These are phyloP conservation scores for Gilbertella persicaria DNA, from an alignment of 371 early-diverging fungal species.

Conservation along the genomic window DNA sequence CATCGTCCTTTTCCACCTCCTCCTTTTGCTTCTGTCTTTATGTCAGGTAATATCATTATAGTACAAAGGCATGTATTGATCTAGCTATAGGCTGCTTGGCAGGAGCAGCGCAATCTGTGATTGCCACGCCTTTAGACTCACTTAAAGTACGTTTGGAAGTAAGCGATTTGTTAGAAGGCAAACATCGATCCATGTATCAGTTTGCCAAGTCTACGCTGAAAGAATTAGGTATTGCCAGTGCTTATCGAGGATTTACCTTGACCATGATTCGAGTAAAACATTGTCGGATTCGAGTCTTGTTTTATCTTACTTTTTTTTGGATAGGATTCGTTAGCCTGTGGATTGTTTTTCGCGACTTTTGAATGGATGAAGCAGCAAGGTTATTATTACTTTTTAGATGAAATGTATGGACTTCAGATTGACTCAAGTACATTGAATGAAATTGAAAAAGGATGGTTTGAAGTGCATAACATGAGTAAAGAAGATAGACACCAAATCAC, in stretches of 20 bases:
- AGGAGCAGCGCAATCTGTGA: slow-evolving; percentile 73
- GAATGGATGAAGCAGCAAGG: slow-evolving; percentile 76
- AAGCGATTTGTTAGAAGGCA: slow-evolving; percentile 72
- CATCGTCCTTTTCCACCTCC: slow-evolving; percentile 63
- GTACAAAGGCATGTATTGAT: not conserved
- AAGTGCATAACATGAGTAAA: slow-evolving; percentile 21
- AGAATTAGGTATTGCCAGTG: slow-evolving; percentile 62
- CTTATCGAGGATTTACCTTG: slow-evolving; percentile 72
- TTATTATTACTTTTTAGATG: slow-evolving; percentile 61
- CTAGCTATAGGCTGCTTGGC: slow-evolving; percentile 58
- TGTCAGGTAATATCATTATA: slow-evolving; percentile 38
- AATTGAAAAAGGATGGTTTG: slow-evolving; percentile 32
- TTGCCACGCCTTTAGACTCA: slow-evolving; percentile 78
- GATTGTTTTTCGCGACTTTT: slow-evolving; percentile 78
- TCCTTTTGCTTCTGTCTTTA: slow-evolving; percentile 58
- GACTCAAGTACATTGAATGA: slow-evolving; percentile 38
- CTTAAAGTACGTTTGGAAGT: slow-evolving; percentile 77
- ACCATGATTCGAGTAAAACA: slow-evolving; percentile 61
- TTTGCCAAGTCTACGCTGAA: slow-evolving; percentile 68
- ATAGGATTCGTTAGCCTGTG: slow-evolving; percentile 74
- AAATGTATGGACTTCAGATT: slow-evolving; percentile 56
- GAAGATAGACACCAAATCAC: slow-evolving; percentile 9
- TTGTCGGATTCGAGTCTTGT: too few relatives aligned
- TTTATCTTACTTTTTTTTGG: not conserved
- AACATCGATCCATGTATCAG: slow-evolving; percentile 67